Evolutionary conservation across 352 stramenopile species (phyloP).

Genomic region (Pythium phragmiticola): DNA sequence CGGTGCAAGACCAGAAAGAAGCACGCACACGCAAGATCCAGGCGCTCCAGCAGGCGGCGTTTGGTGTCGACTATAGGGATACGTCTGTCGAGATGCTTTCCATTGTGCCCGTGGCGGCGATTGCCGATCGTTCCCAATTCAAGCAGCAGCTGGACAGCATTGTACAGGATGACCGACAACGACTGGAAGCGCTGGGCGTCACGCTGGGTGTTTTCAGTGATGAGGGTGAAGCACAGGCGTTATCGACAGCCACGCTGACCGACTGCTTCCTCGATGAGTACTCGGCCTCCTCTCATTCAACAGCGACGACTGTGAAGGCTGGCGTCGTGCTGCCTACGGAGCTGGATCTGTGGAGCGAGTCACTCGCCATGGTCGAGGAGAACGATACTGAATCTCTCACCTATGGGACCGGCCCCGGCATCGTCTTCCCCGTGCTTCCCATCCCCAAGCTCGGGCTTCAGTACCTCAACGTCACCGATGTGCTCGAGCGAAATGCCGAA

Average conservation of each 20-base stretch:
- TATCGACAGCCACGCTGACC: slow-evolving; percentile 45
- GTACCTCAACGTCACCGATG: slow-evolving; percentile 95
- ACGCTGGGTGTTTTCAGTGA: slow-evolving; percentile 49
- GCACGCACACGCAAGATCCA: slow-evolving; percentile 53
- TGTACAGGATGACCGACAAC: slow-evolving; percentile 30
- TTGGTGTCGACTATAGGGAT: slow-evolving; percentile 39
- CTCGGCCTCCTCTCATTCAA: slow-evolving; percentile 15
- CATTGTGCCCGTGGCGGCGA: slow-evolving; percentile 50
- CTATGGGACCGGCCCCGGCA: slow-evolving; percentile 39
- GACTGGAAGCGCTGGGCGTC: slow-evolving; percentile 40
- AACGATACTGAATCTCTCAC: slow-evolving; percentile 13
- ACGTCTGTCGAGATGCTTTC: slow-evolving; percentile 56
- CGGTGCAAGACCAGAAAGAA: slow-evolving; percentile 45
- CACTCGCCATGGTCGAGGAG: slow-evolving; percentile 31
- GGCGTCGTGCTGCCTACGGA: slow-evolving; percentile 68
- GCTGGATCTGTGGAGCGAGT: slow-evolving; percentile 83
- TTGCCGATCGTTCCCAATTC: slow-evolving; percentile 48
- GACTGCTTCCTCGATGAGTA: slow-evolving; percentile 62
- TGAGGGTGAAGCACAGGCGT: slow-evolving; percentile 29
- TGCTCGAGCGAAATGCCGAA: slow-evolving; percentile 91
- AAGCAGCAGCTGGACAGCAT: slow-evolving; percentile 39
- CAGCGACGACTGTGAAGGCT: neutral
- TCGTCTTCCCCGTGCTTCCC: slow-evolving; percentile 62
- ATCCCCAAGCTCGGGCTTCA: slow-evolving; percentile 95
- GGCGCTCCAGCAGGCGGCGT: slow-evolving; percentile 67